Conservation (phyloP, 495 filamentous ascomycete species). For the Tuber melanosporum region DNA sequence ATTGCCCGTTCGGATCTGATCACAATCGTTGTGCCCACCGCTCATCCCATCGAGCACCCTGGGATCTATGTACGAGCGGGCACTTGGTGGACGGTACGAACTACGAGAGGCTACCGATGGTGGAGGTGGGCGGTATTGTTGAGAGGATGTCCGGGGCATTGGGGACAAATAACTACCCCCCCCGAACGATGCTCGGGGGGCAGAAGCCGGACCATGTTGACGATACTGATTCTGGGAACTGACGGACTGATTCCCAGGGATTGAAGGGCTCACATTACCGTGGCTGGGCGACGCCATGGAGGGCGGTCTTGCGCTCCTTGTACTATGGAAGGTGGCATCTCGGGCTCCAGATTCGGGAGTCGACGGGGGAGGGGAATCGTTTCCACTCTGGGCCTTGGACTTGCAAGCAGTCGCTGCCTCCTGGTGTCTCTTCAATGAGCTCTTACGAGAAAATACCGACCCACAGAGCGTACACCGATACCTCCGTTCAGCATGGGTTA, state of each 20-base stretch:
- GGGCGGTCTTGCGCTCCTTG: not conserved
- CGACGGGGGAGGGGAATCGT: not conserved
- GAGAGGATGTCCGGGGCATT: not conserved
- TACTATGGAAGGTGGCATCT: not conserved
- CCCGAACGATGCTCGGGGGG: not conserved
- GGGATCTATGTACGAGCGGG: not conserved
- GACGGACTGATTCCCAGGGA: not conserved
- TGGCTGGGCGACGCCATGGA: not conserved
- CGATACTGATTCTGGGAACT: not conserved
- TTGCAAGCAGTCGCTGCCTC: constrained; percentile 17
- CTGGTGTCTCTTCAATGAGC: constrained; percentile 28
- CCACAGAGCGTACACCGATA: constrained; percentile 10
- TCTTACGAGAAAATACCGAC: constrained; percentile 22
- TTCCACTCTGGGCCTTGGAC: constrained; percentile 8
- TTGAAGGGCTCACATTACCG: not conserved
- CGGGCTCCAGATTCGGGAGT: not conserved
- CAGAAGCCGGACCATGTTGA: not conserved
- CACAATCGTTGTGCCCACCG: not conserved
- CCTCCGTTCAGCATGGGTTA: constrained; percentile 5
- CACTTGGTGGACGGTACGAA: not conserved
- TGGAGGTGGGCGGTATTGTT: not conserved
- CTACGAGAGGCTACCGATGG: not conserved
- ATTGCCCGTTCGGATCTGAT: not conserved
- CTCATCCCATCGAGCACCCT: not conserved
- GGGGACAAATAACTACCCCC: not conserved